Conservation (phyloP, 192 early-diverging fungal genomes). For the Coemansia sp. region DNA sequence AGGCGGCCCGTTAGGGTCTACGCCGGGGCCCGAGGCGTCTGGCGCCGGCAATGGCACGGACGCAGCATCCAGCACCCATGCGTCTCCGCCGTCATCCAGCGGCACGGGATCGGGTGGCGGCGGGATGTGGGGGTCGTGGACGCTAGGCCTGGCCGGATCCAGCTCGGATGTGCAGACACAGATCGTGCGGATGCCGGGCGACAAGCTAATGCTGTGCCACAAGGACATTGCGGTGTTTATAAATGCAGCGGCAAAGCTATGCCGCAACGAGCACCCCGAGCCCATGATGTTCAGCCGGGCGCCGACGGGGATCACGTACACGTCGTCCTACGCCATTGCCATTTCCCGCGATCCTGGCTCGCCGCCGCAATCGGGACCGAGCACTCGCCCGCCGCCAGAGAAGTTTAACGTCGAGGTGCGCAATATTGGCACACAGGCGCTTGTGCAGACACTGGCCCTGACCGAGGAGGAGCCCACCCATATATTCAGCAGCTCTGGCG, state of each 20-base stretch:
- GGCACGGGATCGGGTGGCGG: too few relatives aligned
- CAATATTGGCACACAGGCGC: slow-evolving; percentile 71
- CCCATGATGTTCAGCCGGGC: slow-evolving; percentile 37
- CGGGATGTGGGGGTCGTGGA: slow-evolving; percentile 48
- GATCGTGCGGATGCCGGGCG: slow-evolving; percentile 45
- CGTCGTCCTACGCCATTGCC: slow-evolving; percentile 40
- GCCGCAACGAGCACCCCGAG: slow-evolving; percentile 34
- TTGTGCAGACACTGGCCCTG: slow-evolving; percentile 78
- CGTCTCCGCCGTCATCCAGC: neutral
- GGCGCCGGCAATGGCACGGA: neutral
- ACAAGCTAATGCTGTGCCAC: slow-evolving; percentile 45
- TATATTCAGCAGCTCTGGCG: slow-evolving; percentile 57
- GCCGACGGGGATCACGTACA: slow-evolving; percentile 40
- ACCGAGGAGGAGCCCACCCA: slow-evolving; percentile 47
- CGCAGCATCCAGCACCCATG: neutral
- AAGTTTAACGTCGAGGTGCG: slow-evolving; percentile 72
- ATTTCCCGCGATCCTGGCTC: slow-evolving; percentile 10
- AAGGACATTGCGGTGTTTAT: slow-evolving; percentile 46
- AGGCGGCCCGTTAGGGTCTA: slow-evolving; percentile 8
- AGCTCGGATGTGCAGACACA: slow-evolving; percentile 26
- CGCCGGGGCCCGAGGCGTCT: neutral
- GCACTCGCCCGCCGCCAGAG: neutral
- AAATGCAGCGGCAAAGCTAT: slow-evolving; percentile 42
- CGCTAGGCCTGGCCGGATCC: slow-evolving; percentile 29
- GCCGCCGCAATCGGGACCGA: neutral